Conservation (phyloP, 306 rosid species). For the Vigna radiata region DNA sequence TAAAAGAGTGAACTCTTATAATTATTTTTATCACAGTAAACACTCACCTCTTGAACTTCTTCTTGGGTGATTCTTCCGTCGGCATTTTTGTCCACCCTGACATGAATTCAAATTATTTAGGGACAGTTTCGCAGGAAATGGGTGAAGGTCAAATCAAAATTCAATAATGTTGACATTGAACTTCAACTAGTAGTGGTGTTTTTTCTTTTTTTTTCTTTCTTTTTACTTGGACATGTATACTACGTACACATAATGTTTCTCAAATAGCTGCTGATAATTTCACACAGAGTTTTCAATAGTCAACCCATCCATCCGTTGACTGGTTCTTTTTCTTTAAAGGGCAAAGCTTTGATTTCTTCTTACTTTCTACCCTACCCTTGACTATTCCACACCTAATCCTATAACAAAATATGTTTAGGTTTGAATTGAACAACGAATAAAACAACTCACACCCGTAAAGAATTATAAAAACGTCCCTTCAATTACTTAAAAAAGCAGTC, state of each 20-base stretch:
- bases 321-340: constrained; percentile 23
- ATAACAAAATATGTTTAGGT: neutral
- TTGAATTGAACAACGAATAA: constrained; percentile 16
- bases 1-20: neutral
- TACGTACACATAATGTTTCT: constrained; percentile 11
- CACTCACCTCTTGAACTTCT: constrained; percentile 83
- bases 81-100: constrained; percentile 94
- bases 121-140: neutral
- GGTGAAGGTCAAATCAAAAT: constrained; percentile 29
- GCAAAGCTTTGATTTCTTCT: constrained; percentile 16
- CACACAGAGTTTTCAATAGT: constrained; percentile 23
- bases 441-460: neutral
- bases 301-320: constrained; percentile 35
- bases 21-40: neutral
- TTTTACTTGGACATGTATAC: constrained; percentile 24
- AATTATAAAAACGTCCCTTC: neutral
- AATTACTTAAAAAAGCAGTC: neutral
- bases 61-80: constrained; percentile 82
- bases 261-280: constrained; percentile 32
- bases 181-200: neutral
- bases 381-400: neutral
- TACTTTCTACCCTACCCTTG: neutral
- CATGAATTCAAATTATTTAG: constrained; percentile 18
- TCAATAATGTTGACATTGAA: constrained; percentile 34
- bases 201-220: neutral